These are phyloP conservation scores for Musa acuminata DNA, from an alignment of 176 grass and related monocot species.

Conservation along the genomic window DNA sequence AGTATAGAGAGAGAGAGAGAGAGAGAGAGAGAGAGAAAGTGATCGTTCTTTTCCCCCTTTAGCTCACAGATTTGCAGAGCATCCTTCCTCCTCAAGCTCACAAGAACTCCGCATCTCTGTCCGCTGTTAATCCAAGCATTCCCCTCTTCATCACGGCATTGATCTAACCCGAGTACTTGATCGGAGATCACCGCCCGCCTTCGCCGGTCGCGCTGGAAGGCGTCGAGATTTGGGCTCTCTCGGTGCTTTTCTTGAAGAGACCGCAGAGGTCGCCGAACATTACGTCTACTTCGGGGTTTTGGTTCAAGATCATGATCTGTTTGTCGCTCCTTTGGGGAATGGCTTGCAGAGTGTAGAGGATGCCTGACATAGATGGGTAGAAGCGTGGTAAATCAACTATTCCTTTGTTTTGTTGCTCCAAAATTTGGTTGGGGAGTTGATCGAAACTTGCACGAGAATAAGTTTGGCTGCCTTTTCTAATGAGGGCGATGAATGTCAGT, in stretches of 20 bases:
- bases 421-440: neutral
- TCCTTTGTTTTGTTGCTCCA: neutral
- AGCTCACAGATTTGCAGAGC: no score
- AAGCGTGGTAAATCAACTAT: neutral
- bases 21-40: neutral
- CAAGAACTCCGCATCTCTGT: neutral
- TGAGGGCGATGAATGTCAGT: neutral
- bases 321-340: neutral
- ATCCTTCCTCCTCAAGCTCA: no score
- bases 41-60: neutral
- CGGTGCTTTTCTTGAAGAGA: neutral
- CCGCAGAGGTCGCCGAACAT: neutral
- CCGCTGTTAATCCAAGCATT: neutral
- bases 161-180: neutral
- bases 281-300: neutral
- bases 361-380: neutral
- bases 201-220: no score
- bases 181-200: neutral
- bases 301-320: neutral
- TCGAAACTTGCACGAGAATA: neutral
- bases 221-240: neutral
- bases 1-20: neutral
- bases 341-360: neutral
- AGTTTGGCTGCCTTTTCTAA: no score
- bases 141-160: neutral